Base-by-base conservation (phyloP, 129 eudicot species). In the Chrysanthemum seticuspe region DNA sequence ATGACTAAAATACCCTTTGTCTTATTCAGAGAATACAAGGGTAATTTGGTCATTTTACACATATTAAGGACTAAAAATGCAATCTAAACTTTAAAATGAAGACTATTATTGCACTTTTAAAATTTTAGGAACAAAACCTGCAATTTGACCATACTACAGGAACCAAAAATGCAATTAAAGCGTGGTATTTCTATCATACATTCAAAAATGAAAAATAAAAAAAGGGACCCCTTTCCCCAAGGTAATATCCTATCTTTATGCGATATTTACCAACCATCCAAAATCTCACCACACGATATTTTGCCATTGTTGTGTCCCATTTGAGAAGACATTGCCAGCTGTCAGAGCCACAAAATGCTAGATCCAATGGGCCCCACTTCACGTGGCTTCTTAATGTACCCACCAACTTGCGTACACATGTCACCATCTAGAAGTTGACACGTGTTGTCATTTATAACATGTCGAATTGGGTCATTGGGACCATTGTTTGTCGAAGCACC, bases 361-460 rank as follows among this genome's bases (percentile, higher is more conserved):
- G 85, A 82, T 82, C 85, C 72, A 82, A 65, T 57, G 75, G 83
- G 83, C 62, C 73, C 83, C 83, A 80, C 73, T 75, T 86, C 84
- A 86, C 86, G 86, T 86, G 91, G 79, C 78, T 54, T 76, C 68
- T 68, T 72, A 60, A 8, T 54, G n/a, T 65, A 65, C 79, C 65
- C n/a, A 11, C 67, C 79, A 53, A 36, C 25, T 54, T 53, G 65
- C 57, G 7, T 54, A 36, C 79, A 65, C 71, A 70, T 77, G 74
- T 77, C 76, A 8, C 14, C 12, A 62, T 77, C 76, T 3, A 11
- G 19, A 34, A 31, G 12, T 23, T 6, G 51, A 83, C 90, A 80
- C 90, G 70, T 82, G 90, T 48, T 74, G 53, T 56, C 54, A 60
- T 68, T 40, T 67, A 44, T 71, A 34, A 40, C 68, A 15, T 66